Evolutionary conservation across 2,329 filamentous ascomycete genomes (phyloP).

Genomic region (Colletotrichum gigasporum): DNA sequence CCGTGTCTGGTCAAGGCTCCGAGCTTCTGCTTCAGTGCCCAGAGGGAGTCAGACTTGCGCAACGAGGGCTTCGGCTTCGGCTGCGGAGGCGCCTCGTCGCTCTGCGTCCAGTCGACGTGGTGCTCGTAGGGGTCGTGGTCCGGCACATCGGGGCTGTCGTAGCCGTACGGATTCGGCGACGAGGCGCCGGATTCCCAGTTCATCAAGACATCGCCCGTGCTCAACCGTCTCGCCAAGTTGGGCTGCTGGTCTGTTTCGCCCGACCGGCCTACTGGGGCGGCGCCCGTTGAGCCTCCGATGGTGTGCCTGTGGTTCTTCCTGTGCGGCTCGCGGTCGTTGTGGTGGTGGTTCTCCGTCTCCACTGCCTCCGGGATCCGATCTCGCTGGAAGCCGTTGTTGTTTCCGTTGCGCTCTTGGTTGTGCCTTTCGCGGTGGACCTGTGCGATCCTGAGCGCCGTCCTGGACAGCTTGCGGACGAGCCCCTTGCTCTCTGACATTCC

Average conservation of each 20-base stretch:
- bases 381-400: constrained; percentile 56
- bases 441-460: constrained; percentile 50
- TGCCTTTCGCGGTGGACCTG: constrained; percentile 49
- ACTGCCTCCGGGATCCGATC: constrained; percentile 46
- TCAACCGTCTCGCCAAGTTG: constrained; percentile 44
- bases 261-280: not conserved
- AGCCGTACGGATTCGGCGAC: constrained; percentile 6
- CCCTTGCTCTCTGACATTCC: constrained; percentile 45
- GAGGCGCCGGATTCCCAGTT: constrained; percentile 27
- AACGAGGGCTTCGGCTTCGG: constrained; percentile 41
- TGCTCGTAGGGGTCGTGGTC: constrained; percentile 43
- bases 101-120: constrained; percentile 68
- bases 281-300: constrained; percentile 39
- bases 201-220: constrained; percentile 46
- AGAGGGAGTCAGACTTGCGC: constrained; percentile 58
- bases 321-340: constrained; percentile 12
- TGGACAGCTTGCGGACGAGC: constrained; percentile 54
- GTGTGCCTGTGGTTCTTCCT: constrained; percentile 39
- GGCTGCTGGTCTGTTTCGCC: constrained; percentile 31
- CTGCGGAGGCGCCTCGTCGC: constrained; percentile 53
- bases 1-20: constrained; percentile 43
- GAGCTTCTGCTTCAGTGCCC: constrained; percentile 56
- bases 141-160: constrained; percentile 38
- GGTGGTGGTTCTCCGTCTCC: constrained; percentile 39
- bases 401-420: constrained; percentile 51